These are phyloP conservation scores for Nigrograna mackinnonii DNA, from an alignment of 2,329 filamentous ascomycete species.

Conservation along the genomic window DNA sequence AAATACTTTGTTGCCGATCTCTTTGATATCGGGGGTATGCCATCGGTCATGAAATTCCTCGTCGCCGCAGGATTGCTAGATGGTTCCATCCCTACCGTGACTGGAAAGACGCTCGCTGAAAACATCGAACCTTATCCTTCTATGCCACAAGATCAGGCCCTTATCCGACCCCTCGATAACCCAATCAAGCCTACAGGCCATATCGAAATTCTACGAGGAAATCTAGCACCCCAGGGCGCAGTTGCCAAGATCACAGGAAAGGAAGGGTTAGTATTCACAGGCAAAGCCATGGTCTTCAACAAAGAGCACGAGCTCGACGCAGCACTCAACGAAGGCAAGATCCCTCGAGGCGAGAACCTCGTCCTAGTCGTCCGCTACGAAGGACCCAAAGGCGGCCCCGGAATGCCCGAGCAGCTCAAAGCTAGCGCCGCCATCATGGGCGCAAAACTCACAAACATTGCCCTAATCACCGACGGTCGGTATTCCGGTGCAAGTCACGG, in stretches of 20 bases:
- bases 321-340: constrained; percentile 72
- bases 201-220: constrained; percentile 84
- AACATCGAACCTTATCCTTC: constrained; percentile 79
- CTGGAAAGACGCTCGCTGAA: constrained; percentile 79
- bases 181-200: constrained; percentile 88
- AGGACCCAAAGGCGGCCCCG: constrained; percentile 88
- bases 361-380: constrained; percentile 93
- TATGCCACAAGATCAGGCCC: constrained; percentile 75
- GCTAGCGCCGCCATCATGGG: constrained; percentile 92
- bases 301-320: constrained; percentile 79
- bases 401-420: constrained; percentile 94
- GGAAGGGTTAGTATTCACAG: constrained; percentile 81
- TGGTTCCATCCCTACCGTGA: constrained; percentile 78
- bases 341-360: constrained; percentile 76
- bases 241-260: constrained; percentile 98
- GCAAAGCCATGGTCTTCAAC: constrained; percentile 81
- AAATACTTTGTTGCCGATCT: constrained; percentile 88
- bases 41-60: constrained; percentile 82
- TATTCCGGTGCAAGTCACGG: constrained; percentile 89
- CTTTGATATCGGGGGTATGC: constrained; percentile 82
- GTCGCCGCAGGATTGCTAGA: constrained; percentile 77
- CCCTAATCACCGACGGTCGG: constrained; percentile 87
- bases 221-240: constrained; percentile 84
- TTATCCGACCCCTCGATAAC: constrained; percentile 79
- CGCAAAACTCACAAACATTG: constrained; percentile 82